phyloP scores from a whole-genome alignment of 805 yeast species.

The Danielia reshetovae region DNA sequence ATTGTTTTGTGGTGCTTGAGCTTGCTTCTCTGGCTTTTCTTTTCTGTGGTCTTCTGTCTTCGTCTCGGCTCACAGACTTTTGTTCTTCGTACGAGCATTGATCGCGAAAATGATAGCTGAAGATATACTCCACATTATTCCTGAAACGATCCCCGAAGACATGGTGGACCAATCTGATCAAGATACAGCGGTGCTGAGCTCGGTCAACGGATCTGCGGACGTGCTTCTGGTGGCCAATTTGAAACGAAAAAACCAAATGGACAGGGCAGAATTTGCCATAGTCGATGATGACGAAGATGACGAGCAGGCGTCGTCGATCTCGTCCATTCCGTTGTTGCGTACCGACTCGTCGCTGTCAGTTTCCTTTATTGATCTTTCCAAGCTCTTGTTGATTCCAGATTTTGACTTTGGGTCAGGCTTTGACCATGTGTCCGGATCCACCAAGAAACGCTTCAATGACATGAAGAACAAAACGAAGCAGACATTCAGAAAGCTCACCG shows the following conservation, averaged over 20 bases:
- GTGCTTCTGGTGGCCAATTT: neutral
- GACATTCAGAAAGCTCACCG: slow-evolving; percentile 24
- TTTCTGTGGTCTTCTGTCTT: too few relatives aligned
- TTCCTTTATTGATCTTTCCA: slow-evolving; percentile 33
- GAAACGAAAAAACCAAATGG: neutral
- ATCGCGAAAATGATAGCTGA: too few relatives aligned
- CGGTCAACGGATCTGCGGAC: neutral
- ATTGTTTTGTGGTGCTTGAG: too few relatives aligned
- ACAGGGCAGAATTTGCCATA: neutral
- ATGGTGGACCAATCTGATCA: neutral
- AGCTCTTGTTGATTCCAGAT: slow-evolving; percentile 36
- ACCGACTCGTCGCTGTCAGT: slow-evolving; percentile 20
- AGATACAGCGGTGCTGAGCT: neutral
- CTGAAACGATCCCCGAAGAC: neutral
- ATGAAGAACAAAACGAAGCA: slow-evolving; percentile 35
- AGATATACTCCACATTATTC: neutral
- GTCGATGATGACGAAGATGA: slow-evolving; percentile 7
- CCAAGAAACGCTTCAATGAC: slow-evolving; percentile 31
- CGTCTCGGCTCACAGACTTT: too few relatives aligned
- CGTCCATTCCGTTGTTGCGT: slow-evolving; percentile 6
- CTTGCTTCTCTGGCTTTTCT: too few relatives aligned
- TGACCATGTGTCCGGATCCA: slow-evolving; percentile 32
- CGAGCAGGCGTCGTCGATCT: neutral
- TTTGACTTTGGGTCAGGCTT: slow-evolving; percentile 41
- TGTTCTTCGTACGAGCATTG: too few relatives aligned